Percentiles rank a stretch among this genome's conserved stretches.
Conservation (phyloP, 2,329 filamentous ascomycete genomes). For the Akanthomyces muscarius region DNA sequence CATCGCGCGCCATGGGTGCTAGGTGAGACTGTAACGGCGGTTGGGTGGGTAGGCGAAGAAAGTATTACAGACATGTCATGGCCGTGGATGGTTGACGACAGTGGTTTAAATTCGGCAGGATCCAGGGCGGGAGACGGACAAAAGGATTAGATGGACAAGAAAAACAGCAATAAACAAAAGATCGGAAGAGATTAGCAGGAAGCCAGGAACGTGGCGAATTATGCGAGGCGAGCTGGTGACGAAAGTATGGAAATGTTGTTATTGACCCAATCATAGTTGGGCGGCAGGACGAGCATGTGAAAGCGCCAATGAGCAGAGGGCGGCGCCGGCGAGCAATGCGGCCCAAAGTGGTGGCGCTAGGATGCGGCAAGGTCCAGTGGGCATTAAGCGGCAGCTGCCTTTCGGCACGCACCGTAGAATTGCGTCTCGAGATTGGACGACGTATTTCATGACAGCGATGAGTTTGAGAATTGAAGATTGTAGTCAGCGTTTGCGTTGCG, state of each 20-base stretch:
- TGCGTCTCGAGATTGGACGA: background rate
- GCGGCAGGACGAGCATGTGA: constrained; percentile 11
- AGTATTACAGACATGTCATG: constrained; percentile 2
- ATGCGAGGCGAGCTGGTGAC: background rate
- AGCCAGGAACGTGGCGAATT: constrained; percentile 13
- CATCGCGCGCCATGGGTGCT: constrained; percentile 5
- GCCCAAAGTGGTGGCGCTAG: constrained; percentile 2
- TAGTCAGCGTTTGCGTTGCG: background rate
- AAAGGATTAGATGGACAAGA: background rate
- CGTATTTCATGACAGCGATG: background rate
- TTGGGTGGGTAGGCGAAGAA: background rate
- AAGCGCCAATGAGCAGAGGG: background rate
- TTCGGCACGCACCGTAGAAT: constrained; percentile 7
- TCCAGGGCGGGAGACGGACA: too few relatives aligned
- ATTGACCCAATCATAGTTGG: background rate
- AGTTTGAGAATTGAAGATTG: background rate
- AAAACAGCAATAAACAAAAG: background rate
- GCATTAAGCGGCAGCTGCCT: background rate
- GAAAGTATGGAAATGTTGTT: constrained; percentile 3
- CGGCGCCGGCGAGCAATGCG: background rate
- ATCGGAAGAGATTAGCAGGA: background rate
- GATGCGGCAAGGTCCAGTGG: background rate
- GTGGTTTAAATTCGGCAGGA: background rate
- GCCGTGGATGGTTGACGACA: background rate
- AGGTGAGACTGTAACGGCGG: background rate